phyloP scores from a whole-genome alignment of 2,329 filamentous ascomycete genomes.

The Hymenoscyphus scutula region DNA sequence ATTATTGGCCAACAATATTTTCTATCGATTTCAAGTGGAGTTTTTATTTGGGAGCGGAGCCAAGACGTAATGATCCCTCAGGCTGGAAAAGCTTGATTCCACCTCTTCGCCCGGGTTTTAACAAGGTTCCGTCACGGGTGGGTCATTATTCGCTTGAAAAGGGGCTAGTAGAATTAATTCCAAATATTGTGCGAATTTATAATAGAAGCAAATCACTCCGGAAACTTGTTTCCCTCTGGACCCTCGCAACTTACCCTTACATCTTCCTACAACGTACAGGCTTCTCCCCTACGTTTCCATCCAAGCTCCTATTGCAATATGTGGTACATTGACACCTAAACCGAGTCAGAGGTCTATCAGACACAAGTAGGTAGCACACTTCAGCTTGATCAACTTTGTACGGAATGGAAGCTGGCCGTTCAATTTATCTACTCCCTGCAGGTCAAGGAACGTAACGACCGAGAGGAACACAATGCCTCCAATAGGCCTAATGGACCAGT shows the following conservation, averaged over 20 bases:
- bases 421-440: neutral
- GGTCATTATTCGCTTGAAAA: neutral
- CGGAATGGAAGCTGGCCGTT: neutral
- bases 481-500: no score
- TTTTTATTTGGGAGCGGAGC: neutral
- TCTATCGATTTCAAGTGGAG: neutral
- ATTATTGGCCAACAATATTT: neutral
- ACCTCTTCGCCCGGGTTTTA: neutral
- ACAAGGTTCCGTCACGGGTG: neutral
- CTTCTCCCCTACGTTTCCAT: neutral
- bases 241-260: neutral
- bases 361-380: neutral
- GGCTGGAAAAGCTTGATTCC: conserved; percentile 12
- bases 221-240: no score
- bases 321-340: neutral
- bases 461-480: conserved; percentile 14
- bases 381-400: neutral
- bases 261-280: no score
- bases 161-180: no score
- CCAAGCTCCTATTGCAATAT: neutral
- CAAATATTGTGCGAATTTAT: no score
- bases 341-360: neutral
- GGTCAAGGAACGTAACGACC: conserved; percentile 11
- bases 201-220: no score
- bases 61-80: conserved; percentile 8